Evolutionary conservation across 2,329 filamentous ascomycete species (phyloP), one percentile per base, ranked within the genome.

Genomic region (Pestalotiopsis sp.): DNA sequence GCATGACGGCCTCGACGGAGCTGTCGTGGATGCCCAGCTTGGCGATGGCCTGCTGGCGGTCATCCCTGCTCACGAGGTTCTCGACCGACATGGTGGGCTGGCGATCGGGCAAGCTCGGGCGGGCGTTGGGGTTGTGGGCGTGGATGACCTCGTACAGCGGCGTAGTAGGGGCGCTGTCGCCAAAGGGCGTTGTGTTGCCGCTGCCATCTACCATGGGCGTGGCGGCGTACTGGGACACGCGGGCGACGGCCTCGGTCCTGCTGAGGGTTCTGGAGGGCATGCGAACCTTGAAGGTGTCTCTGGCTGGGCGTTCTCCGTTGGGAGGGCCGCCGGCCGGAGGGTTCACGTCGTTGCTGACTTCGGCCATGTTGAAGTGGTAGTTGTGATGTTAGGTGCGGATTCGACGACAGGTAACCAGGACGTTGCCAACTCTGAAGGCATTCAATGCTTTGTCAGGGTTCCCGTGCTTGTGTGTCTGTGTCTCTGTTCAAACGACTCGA

Each of bases 1-100:
- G 78, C 14, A 78, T 77, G 9, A 78, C 73, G 3, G 70, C 68
- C 41, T 80, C 76, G 20, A 80, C 67, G 1, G 68, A 66, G 7
- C 73, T 73, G 36, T 69, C 71, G 17, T 64, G 36, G n/a, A 71
- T 36, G 14, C 65, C 65, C 17, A 71, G 65, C 49, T 61, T 64
- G 25, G 59, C 62, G 9, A 69, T 31, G 20, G 69, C 68, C 45
- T 67, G 27, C 52, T 67, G 65, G 6, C 65, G 65, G 65, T 67
- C 65, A 25, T 27, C 59, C 13, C n/a, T 31, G 52, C 65, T 67
- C 27, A 67, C 65, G 31, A 67, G 65, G 31, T 56, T 36, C 56
- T 67, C 65, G 65, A 61, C 65, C 17, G 65, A 61, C 14, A 56
- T 61, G 31, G 65, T 67, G 1, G 52, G 52, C 31, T 67, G 52